phyloP scores from a whole-genome alignment of 2,329 filamentous ascomycete species.

The Penicillium sclerotiorum region DNA sequence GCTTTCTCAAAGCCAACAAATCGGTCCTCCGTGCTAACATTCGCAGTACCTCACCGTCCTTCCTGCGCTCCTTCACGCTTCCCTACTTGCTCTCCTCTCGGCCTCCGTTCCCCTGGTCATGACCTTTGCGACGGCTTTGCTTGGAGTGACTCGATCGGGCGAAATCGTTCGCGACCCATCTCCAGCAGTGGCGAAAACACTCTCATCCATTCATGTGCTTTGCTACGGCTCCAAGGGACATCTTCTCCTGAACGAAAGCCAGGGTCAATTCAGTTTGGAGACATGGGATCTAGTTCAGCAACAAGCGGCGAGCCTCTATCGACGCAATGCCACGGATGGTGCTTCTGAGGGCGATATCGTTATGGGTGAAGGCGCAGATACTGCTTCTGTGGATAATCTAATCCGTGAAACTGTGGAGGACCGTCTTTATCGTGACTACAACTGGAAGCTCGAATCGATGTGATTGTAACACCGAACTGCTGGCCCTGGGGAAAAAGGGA shows the following conservation, averaged over 20 bases:
- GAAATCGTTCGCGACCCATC: constrained; percentile 63
- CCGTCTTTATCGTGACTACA: constrained; percentile 51
- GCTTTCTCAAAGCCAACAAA: not conserved
- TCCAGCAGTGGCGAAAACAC: constrained; percentile 61
- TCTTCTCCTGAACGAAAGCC: constrained; percentile 76
- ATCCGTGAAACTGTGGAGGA: constrained; percentile 64
- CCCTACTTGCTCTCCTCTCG: constrained; percentile 76
- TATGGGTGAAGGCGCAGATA: constrained; percentile 45
- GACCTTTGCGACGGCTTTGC: constrained; percentile 66
- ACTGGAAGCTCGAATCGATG: constrained; percentile 41
- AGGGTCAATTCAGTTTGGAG: constrained; percentile 73
- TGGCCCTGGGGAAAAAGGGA: too few species aligned
- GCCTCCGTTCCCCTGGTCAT: constrained; percentile 78
- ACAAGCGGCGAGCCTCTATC: constrained; percentile 68
- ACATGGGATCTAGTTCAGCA: constrained; percentile 75
- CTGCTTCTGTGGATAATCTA: constrained; percentile 58
- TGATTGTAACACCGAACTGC: constrained; percentile 33
- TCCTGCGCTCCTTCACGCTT: constrained; percentile 78
- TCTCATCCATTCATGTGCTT: constrained; percentile 77
- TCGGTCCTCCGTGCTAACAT: constrained; percentile 12
- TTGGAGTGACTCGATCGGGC: constrained; percentile 57
- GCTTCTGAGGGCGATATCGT: constrained; percentile 47
- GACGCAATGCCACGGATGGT: constrained; percentile 38
- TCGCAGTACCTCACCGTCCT: constrained; percentile 76
- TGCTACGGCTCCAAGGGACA: constrained; percentile 75